Conservation (phyloP, 2,329 filamentous ascomycete genomes). For the Cytospora paraplurivora region DNA sequence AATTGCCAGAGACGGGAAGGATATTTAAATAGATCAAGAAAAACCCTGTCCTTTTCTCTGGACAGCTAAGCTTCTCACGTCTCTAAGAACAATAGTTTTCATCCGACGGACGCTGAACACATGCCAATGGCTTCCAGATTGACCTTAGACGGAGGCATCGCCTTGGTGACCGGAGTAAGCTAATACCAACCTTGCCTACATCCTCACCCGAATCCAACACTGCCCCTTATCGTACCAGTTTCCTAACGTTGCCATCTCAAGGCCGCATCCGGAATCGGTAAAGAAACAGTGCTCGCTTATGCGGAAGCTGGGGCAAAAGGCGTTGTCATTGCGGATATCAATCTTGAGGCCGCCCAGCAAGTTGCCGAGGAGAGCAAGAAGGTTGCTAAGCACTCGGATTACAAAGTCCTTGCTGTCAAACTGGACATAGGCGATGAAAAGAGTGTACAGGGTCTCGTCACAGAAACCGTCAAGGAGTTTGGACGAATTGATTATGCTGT, state of each 20-base stretch:
- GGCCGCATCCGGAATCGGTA: conserved; percentile 19
- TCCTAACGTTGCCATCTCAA: neutral
- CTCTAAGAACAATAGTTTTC: neutral
- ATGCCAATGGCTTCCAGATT: conserved; percentile 3
- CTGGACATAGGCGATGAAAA: conserved; percentile 1
- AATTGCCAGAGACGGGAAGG: neutral
- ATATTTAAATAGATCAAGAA: neutral
- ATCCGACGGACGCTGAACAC: neutral
- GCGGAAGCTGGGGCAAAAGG: conserved; percentile 15
- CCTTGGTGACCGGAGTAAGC: conserved; percentile 11
- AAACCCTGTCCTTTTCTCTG: neutral
- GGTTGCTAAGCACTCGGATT: neutral
- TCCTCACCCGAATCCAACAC: neutral
- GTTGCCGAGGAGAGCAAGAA: conserved; percentile 15
- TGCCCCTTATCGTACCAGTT: too few relatives aligned
- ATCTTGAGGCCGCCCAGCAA: conserved; percentile 12
- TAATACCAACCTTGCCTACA: neutral
- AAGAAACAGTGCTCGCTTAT: conserved; percentile 15
- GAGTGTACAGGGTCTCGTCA: conserved; percentile 4
- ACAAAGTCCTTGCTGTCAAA: neutral
- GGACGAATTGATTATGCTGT: conserved; percentile 17
- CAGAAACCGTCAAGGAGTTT: neutral
- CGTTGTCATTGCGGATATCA: conserved; percentile 20
- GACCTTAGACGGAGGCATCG: conserved; percentile 9
- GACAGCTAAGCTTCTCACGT: neutral